Evolutionary conservation across 1,284 basidiomycete genomes (phyloP), one percentile per base, ranked within the genome.

Genomic region (Athelia sp.): DNA sequence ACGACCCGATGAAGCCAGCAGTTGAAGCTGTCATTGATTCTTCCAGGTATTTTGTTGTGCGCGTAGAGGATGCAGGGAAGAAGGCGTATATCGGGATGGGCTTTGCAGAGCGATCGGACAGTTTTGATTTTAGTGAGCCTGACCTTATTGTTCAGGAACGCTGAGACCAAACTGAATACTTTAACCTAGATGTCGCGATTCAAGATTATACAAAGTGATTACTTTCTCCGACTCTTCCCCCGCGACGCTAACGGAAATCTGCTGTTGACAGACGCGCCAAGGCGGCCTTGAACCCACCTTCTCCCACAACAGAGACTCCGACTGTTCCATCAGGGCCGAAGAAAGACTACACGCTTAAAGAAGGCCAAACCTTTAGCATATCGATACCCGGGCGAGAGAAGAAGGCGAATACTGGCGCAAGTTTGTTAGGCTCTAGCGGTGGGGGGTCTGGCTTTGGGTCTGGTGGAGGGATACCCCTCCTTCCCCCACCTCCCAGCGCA

Each of bases 1-100:
- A 98, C 64, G 86, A 91, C 60, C 76, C 87, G 10, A 73, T 81
- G 29, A 85, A 85, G 43, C 87, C 91, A 4, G 85, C 84, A 23
- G 93, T 98, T 17, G 97, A 99, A 62, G 90, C 94, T 6, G 95
- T 98, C 4, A 78, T 99, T 22, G 96, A 99, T 68, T 96, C 92
- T 0, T 95, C 92, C 9, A 82, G 96, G 44, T 99, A 98, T 69
- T 98, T 98, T 66, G 95, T 98, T 4, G 75, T 98, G 24, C 80
- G 93, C 47, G 87, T 98, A 1, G 94, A 95, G 69, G 91, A 94
- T 56, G 75, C 74, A 15, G 92, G 92, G 13, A 84, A 80, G 66
- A 86, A 91, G 62, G 93, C 93, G 1, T 96, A 93, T 62, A 90
- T 98, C 52, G 94, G 94, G 3, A 87, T 97, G 79, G 93, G 95